These are phyloP conservation scores for Arxiozyma slooffiae DNA, from an alignment of 1,139 yeast species.

Conservation along the genomic window DNA sequence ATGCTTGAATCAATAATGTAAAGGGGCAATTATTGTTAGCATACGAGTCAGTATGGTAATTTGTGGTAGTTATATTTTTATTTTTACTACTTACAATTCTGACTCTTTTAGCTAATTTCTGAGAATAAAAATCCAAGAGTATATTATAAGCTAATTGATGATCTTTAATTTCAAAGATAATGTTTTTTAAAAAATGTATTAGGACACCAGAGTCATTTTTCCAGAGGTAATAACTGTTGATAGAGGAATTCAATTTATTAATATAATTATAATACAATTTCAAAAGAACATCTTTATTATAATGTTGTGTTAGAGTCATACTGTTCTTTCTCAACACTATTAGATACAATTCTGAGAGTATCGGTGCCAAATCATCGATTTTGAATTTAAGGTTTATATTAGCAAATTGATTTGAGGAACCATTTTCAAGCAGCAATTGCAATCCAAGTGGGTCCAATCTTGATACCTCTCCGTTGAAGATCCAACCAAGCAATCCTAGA, in stretches of 20 bases:
- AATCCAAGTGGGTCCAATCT: not conserved
- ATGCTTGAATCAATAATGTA: constrained; percentile 20
- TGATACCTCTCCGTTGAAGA: not conserved
- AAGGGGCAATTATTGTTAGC: constrained; percentile 18
- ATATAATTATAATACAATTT: constrained; percentile 17
- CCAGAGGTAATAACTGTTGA: constrained; percentile 6
- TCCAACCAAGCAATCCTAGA: constrained; percentile 14
- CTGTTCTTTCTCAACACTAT: constrained; percentile 10
- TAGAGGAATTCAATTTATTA: constrained; percentile 1
- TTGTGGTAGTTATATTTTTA: constrained; percentile 1
- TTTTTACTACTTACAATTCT: constrained; percentile 3
- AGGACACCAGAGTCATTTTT: constrained; percentile 20
- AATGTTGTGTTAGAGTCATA: constrained; percentile 6
- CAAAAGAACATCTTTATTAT: constrained; percentile 14
- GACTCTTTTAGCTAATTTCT: constrained; percentile 7
- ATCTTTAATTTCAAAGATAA: constrained; percentile 16
- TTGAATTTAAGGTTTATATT: not conserved
- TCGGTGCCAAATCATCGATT: constrained; percentile 3
- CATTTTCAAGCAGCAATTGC: not conserved
- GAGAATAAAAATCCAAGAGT: constrained; percentile 18
- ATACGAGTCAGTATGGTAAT: not conserved
- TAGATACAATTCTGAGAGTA: constrained; percentile 22
- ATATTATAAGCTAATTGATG: constrained; percentile 19
- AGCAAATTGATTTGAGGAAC: not conserved
- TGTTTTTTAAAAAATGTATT: constrained; percentile 14